Percentiles rank a stretch among this genome's conserved stretches.
phyloP scores from a whole-genome alignment of 192 early-diverging fungal species.

The Coemansia sp. region DNA sequence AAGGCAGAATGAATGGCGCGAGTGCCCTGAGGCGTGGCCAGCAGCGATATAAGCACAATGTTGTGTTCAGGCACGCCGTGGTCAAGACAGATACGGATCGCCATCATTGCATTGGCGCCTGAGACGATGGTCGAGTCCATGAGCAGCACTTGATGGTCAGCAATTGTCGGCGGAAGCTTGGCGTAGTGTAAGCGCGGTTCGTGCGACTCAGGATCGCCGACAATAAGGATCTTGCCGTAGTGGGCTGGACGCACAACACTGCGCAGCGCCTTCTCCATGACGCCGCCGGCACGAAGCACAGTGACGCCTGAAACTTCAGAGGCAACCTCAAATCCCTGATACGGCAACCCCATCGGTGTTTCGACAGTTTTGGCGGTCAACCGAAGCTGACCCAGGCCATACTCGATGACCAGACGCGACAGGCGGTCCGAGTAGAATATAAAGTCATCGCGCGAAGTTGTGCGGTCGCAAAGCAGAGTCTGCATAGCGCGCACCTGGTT shows the following conservation, averaged over 20 bases:
- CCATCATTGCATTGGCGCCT: conserved; percentile 94
- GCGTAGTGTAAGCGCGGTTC: conserved; percentile 89
- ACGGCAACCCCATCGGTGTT: conserved; percentile 63
- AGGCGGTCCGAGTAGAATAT: conserved; percentile 90
- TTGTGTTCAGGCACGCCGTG: conserved; percentile 82
- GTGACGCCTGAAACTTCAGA: conserved; percentile 67
- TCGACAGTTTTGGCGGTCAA: conserved; percentile 50
- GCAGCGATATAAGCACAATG: conserved; percentile 82
- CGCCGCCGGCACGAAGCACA: conserved; percentile 83
- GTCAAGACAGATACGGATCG: conserved; percentile 88
- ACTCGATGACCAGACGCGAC: conserved; percentile 80
- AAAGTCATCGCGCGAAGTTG: conserved; percentile 78
- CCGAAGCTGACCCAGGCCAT: conserved; percentile 65
- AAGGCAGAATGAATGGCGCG: conserved; percentile 81
- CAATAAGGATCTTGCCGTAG: conserved; percentile 90
- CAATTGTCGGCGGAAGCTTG: conserved; percentile 71
- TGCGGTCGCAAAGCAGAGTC: conserved; percentile 76
- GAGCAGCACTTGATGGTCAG: conserved; percentile 65
- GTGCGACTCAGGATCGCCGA: conserved; percentile 71
- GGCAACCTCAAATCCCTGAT: conserved; percentile 51
- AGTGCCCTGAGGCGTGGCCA: conserved; percentile 76
- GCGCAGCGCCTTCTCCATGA: conserved; percentile 86
- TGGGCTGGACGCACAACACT: conserved; percentile 77
- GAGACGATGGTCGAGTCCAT: conserved; percentile 90
- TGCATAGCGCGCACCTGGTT: conserved; percentile 67